Percentiles rank a stretch among this genome's conserved stretches.
Conservation (phyloP, 208 protist species). For the Dictyostelium gargantuum region DNA sequence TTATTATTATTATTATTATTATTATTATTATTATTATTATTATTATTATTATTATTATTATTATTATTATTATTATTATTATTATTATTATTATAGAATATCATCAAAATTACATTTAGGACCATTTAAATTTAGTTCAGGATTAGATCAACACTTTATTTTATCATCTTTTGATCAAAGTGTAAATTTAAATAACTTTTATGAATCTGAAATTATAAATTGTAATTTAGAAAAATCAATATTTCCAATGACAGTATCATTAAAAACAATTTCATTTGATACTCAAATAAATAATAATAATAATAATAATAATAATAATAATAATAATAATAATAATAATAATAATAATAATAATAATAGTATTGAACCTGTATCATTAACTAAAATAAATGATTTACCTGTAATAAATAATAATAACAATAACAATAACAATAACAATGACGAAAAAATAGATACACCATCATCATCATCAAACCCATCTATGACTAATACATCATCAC, state of each 20-base stretch:
- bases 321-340: neutral
- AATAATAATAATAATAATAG: neutral
- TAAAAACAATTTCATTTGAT: conserved; percentile 21
- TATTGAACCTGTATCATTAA: neutral
- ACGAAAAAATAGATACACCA: neutral
- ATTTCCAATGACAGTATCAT: conserved; percentile 23
- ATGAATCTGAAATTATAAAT: neutral
- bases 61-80: neutral
- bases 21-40: neutral
- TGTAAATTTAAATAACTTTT: conserved; percentile 7
- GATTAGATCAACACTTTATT: conserved; percentile 25
- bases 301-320: neutral
- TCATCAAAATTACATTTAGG: conserved; percentile 3
- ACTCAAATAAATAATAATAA: neutral
- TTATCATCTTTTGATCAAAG: neutral
- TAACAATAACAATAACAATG: neutral
- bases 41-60: neutral
- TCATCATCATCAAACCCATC: neutral
- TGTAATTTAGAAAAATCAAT: conserved; percentile 29
- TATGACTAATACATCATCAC: neutral
- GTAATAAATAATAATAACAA: neutral
- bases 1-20: neutral
- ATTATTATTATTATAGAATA: neutral
- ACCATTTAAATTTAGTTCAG: conserved; percentile 4
- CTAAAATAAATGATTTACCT: neutral